These are phyloP conservation scores for Agaricales sp. DNA, from an alignment of 1,284 basidiomycete species.

Conservation along the genomic window DNA sequence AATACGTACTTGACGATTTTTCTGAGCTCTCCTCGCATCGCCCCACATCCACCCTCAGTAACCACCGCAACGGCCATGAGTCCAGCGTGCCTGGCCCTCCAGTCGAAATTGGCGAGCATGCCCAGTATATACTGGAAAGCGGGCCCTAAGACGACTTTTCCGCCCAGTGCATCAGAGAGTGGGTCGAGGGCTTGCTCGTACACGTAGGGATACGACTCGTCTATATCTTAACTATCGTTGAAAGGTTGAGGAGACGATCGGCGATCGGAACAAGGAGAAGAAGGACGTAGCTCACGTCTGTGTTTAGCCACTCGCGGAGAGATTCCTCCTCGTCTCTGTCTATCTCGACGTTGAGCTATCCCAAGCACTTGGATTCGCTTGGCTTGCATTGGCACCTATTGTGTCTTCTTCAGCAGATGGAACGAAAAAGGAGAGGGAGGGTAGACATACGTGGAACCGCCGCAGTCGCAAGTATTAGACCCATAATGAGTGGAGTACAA, in stretches of 20 bases:
- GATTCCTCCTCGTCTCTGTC: slow-evolving; percentile 31
- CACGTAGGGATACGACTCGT: slow-evolving; percentile 62
- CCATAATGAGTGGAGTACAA: too few relatives aligned
- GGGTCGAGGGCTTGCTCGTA: slow-evolving; percentile 76
- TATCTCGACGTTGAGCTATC: slow-evolving; percentile 50
- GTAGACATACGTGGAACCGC: too few relatives aligned
- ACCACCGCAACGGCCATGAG: slow-evolving; percentile 74
- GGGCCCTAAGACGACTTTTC: slow-evolving; percentile 54
- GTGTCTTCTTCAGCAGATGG: too few relatives aligned
- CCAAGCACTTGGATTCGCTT: too few relatives aligned
- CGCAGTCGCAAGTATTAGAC: too few relatives aligned
- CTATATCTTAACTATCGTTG: slow-evolving; percentile 45
- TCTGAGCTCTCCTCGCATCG: slow-evolving; percentile 68
- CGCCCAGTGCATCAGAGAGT: slow-evolving; percentile 65
- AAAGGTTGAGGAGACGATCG: slow-evolving; percentile 35
- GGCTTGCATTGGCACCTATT: too few relatives aligned
- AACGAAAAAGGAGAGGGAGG: too few relatives aligned
- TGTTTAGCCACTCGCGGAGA: slow-evolving; percentile 55
- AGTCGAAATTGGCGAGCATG: slow-evolving; percentile 71
- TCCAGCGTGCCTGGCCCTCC: slow-evolving; percentile 73
- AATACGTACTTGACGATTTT: slow-evolving; percentile 58
- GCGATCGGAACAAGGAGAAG: slow-evolving; percentile 1
- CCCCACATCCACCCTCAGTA: slow-evolving; percentile 67
- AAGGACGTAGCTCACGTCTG: slow-evolving; percentile 44
- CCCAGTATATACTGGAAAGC: slow-evolving; percentile 67